phyloP scores from a whole-genome alignment of 352 stramenopile genomes.

The Blastocystis sp. region DNA sequence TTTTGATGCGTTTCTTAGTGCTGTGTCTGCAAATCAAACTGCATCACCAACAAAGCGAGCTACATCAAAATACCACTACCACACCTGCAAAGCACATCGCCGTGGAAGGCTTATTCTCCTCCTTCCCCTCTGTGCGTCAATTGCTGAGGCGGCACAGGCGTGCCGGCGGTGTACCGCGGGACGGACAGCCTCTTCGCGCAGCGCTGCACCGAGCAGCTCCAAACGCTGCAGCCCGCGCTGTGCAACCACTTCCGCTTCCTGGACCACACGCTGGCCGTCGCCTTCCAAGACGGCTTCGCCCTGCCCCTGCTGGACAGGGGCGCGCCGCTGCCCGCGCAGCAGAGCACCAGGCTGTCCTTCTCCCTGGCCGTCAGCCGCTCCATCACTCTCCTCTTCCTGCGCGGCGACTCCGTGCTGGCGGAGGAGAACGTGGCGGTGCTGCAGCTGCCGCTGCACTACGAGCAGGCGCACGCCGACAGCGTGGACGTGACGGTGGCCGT shows the following conservation, averaged over 20 bases:
- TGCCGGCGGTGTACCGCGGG: background rate
- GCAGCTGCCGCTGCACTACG: background rate
- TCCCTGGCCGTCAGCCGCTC: background rate
- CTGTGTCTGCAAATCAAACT: too few relatives aligned
- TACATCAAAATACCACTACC: background rate
- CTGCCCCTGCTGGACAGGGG: background rate
- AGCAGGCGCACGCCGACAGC: background rate
- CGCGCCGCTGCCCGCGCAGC: background rate
- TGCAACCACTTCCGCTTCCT: conserved; percentile 56
- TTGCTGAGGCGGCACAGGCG: background rate
- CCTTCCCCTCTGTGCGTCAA: background rate
- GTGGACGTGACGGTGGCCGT: background rate
- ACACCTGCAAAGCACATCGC: background rate
- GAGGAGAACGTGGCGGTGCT: conserved; percentile 33
- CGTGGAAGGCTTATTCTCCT: background rate
- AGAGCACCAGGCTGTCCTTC: background rate
- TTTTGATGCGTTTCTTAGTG: background rate
- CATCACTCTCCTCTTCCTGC: background rate
- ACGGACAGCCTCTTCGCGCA: background rate
- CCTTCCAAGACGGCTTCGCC: conserved; percentile 54
- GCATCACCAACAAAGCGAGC: too few relatives aligned
- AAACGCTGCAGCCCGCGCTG: background rate
- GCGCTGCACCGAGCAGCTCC: background rate
- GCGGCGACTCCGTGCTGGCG: conserved; percentile 1
- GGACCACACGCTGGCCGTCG: conserved; percentile 22